Base-by-base conservation (phyloP, 306 rosid species). In the Quercus variabilis region DNA sequence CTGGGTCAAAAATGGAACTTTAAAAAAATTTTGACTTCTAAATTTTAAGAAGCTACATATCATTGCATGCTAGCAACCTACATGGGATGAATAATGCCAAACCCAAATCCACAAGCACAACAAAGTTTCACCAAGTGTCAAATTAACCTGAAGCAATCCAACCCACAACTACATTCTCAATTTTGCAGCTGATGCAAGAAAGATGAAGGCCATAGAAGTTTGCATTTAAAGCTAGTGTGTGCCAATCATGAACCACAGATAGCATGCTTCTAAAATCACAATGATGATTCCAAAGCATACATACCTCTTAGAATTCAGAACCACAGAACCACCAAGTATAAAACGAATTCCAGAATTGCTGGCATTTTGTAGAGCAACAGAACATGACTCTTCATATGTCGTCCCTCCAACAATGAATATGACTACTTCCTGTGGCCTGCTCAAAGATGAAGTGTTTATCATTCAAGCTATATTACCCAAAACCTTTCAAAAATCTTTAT, bases 401-500 rank as follows among this genome's bases (percentile, higher is more conserved):
- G 99, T 93, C 75, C 98, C 99, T 57, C 99, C 99, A 72, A 95
- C 94, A 81, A 95, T 83, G 86, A 93, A 93, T 78, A 95, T 93
- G 82, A 95, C 74, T 51, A 95, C 99, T 21, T 93, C 99, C 85
- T 93, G 98, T 0, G 93, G 97, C 91, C 97, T 93, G 97, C 79
- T 64, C 83, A 80, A 72, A 69, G 83, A 59, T 60, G 56, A 82
- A 33, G 77, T 2, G 67, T 51, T 23, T 25, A 33, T 74, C 74
- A 56, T 81, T 84, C 68, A 69, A 62, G 83, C n/a, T 58, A 81
- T 55, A 81, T 30, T 73, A 69, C 38, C 77, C 59, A 71, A 28
- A 77, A 28, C 55, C 43, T 30, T 11, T 5, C 56, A 6, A 3
- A 30, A 19, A 17, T 69, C 35, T 79, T 52, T 25, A 51, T 35